Evolutionary conservation across 2,329 filamentous ascomycete species (phyloP).

Genomic region (Fusarium napiforme): DNA sequence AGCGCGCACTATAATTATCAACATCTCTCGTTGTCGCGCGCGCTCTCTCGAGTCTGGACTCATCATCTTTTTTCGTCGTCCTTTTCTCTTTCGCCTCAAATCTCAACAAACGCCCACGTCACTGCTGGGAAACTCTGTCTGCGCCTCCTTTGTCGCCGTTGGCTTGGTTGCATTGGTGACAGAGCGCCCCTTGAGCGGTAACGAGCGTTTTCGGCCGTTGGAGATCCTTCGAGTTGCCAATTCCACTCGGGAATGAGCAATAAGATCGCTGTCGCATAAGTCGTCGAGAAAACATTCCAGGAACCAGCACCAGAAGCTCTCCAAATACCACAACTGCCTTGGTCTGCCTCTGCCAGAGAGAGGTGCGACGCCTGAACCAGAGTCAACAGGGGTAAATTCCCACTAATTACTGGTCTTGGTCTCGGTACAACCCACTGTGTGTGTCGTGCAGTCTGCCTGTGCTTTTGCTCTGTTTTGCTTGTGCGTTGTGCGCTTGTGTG

Average conservation of each 20-base stretch:
- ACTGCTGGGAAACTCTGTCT: conserved; percentile 13
- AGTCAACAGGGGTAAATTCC: conserved; percentile 29
- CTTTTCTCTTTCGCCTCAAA: conserved; percentile 5
- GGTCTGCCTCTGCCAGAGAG: conserved; percentile 5
- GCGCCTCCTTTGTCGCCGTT: conserved; percentile 21
- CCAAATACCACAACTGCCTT: conserved; percentile 21
- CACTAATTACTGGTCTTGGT: conserved; percentile 33
- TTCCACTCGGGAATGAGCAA: conserved; percentile 44
- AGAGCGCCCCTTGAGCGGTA: conserved; percentile 17
- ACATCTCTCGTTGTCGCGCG: neutral
- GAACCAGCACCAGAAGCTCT: conserved; percentile 9
- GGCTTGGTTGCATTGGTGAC: conserved; percentile 31
- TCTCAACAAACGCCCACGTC: conserved; percentile 17
- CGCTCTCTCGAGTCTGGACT: conserved; percentile 10
- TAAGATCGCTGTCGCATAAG: conserved; percentile 37
- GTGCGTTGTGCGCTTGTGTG: conserved; percentile 24
- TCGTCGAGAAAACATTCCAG: conserved; percentile 41
- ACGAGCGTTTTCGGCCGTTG: conserved; percentile 26
- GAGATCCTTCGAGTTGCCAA: conserved; percentile 14
- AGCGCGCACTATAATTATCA: neutral
- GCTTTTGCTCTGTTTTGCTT: conserved; percentile 17
- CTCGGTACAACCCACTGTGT: conserved; percentile 21
- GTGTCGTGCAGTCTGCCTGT: conserved; percentile 31
- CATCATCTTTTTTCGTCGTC: conserved; percentile 3
- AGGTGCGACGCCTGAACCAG: conserved; percentile 29